Evolutionary conservation across 345 rosid genomes (phyloP).

Genomic region (Arabidopsis arenosa): DNA sequence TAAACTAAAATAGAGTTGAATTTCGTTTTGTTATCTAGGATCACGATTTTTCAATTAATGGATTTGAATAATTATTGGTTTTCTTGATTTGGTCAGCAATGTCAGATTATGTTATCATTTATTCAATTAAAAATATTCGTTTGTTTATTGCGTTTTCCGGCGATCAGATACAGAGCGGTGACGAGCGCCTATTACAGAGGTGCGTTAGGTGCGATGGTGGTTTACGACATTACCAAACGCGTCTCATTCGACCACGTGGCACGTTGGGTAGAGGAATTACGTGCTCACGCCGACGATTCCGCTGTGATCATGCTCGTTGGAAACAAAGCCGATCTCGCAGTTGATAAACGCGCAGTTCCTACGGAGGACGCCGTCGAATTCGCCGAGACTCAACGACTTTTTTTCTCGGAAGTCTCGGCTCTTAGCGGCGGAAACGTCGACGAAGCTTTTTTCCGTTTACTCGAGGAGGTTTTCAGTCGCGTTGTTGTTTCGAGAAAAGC

Average conservation of each 20-base stretch:
- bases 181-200: constrained; percentile 86
- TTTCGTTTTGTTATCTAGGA: not conserved
- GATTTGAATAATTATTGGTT: not conserved
- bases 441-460: constrained; percentile 64
- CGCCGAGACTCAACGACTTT: constrained; percentile 76
- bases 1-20: not conserved
- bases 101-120: not conserved
- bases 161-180: constrained; percentile 72
- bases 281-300: constrained; percentile 82
- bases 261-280: constrained; percentile 75
- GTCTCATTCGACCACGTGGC: constrained; percentile 72
- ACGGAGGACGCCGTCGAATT: constrained; percentile 78
- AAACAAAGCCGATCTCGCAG: constrained; percentile 73
- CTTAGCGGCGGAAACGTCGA: constrained; percentile 80
- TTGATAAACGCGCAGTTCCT: constrained; percentile 67
- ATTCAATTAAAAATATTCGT: not conserved
- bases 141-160: not conserved
- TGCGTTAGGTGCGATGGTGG: constrained; percentile 74
- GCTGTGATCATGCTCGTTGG: constrained; percentile 78
- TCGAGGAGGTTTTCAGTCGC: constrained; percentile 60
- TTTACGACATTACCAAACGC: constrained; percentile 74
- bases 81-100: constrained; percentile 9
- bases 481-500: constrained; percentile 56
- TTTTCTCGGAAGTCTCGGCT: constrained; percentile 85
- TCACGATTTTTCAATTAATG: not conserved